Conservation (phyloP, 106 monocot species). For the Dendrobium catenatum region DNA sequence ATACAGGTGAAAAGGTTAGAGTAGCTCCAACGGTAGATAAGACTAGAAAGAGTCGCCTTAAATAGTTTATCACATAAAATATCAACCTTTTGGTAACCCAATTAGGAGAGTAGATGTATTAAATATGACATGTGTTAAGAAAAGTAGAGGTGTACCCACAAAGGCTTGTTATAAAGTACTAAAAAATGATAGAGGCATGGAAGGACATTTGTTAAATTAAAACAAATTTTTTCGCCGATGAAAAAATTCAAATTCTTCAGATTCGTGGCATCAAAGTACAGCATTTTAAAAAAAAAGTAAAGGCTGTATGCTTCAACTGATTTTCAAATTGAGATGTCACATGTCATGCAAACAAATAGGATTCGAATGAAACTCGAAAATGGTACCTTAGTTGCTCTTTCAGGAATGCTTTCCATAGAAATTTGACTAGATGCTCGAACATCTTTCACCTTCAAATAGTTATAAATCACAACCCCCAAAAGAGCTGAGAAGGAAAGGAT, state of each 20-base stretch:
- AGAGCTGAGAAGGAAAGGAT: constrained; percentile 46
- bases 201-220: background rate
- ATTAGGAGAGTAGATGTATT: too few relatives aligned
- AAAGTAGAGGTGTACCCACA: too few relatives aligned
- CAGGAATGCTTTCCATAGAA: constrained; percentile 46
- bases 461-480: constrained; percentile 93
- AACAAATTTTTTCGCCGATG: background rate
- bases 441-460: constrained; percentile 91
- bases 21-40: too few relatives aligned
- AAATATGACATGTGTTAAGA: too few relatives aligned
- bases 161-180: too few relatives aligned
- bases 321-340: background rate
- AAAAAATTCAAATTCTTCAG: background rate
- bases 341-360: background rate
- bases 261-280: background rate
- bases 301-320: background rate
- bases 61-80: too few relatives aligned
- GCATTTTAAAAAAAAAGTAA: too few relatives aligned
- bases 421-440: constrained; percentile 48
- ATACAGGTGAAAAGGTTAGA: too few relatives aligned
- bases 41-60: too few relatives aligned
- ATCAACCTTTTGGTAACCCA: too few relatives aligned
- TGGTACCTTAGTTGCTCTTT: constrained; percentile 65
- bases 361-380: background rate
- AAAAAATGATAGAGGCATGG: background rate